Evolutionary conservation across 106 monocot genomes (phyloP), one percentile per base, ranked within the genome.

Genomic region (Narthecium ossifragum): DNA sequence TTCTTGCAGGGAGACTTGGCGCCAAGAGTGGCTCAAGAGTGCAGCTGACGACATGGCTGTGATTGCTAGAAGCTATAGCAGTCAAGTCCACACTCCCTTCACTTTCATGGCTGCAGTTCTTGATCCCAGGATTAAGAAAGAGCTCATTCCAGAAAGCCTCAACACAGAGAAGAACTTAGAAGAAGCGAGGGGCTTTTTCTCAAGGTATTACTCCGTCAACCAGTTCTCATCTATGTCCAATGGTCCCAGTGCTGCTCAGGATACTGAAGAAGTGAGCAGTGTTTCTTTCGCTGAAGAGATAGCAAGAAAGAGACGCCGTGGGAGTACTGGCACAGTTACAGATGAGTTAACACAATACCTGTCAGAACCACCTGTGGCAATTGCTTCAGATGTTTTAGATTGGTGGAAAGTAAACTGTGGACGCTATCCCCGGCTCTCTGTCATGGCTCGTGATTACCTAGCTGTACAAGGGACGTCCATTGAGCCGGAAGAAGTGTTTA

Each of bases 251-350:
- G 40, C 60, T 21, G 40, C 60, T 21, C 78, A 78, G 18, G 70
- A 77, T 12, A 41, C 57, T 3, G 82, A 79, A 8, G 78, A 79
- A 25, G 32, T 59, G 7, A 75, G 54, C 59, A 69, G 68, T 17
- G 70, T 85, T 36, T 85, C 93, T 5, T 93, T 82, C 47, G 93
- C 93, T 28, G 93, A 93, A 48, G 93, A 88, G 63, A 93, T 93
- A 30, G 88, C 85, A 1, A 51, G 93, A 9, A 93, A 93, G 66
- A 67, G 82, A 57, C 75, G 88, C 5, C 78, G 82, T 37, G 51
- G 62, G 45, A 85, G 51, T 27, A 46, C 43, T 40, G 62, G 1
- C 39, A 43, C 66, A 7, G 60, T 85, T 33, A 57, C 79, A 0
- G 88, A 93, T 32, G 88, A 88, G 71, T 77, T 93, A 1, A 69